These are phyloP conservation scores for Martiniozyma abietophila DNA, from an alignment of 805 yeast species.

Conservation along the genomic window DNA sequence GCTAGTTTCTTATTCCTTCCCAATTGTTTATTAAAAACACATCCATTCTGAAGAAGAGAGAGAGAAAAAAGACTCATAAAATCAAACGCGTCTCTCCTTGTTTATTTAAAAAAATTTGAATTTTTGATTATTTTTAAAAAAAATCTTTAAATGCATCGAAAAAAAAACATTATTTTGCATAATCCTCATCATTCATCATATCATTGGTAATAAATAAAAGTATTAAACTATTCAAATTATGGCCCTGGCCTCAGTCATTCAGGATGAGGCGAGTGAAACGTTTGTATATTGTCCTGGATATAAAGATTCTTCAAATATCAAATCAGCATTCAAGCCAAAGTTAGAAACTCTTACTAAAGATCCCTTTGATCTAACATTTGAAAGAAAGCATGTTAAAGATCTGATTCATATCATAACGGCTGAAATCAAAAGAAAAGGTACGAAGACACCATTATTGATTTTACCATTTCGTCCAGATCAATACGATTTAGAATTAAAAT, in stretches of 20 bases:
- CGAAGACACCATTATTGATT: slow-evolving; percentile 63
- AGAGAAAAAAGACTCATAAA: no score
- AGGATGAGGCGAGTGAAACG: slow-evolving; percentile 14
- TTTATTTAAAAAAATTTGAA: no score
- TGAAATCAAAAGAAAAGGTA: slow-evolving; percentile 60
- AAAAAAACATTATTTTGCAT: no score
- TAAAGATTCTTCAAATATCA: slow-evolving; percentile 18
- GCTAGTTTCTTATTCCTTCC: no score
- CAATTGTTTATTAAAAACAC: no score
- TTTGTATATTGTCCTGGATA: slow-evolving; percentile 26
- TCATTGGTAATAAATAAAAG: no score
- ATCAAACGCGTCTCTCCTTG: no score
- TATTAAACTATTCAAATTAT: no score
- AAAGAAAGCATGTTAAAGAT: slow-evolving; percentile 57
- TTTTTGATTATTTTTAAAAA: no score
- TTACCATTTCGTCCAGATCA: slow-evolving; percentile 71
- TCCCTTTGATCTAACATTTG: slow-evolving; percentile 34
- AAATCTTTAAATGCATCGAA: no score
- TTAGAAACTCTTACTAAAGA: slow-evolving; percentile 21
- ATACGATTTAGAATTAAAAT: slow-evolving; percentile 49
- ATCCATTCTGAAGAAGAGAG: no score
- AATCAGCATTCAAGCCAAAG: slow-evolving; percentile 22
- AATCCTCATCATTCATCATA: no score
- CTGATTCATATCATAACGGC: slow-evolving; percentile 63
- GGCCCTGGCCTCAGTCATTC: slow-evolving; percentile 1